phyloP scores from a whole-genome alignment of 805 yeast genomes.

The Candida suzukii region DNA sequence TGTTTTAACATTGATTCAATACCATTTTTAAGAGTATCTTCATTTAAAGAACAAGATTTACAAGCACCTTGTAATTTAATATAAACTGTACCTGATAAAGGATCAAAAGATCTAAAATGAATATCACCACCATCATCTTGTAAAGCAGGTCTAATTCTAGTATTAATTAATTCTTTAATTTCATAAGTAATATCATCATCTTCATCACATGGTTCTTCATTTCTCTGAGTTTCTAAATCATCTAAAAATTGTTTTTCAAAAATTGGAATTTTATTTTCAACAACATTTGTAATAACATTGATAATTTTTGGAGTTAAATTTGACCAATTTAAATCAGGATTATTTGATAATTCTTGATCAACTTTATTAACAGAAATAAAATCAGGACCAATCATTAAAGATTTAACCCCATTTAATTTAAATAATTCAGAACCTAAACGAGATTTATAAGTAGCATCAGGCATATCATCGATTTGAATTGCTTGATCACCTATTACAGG shows the following conservation, averaged over 20 bases:
- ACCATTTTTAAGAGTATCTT: conserved; percentile 61
- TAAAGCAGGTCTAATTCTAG: conserved; percentile 66
- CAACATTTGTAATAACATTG: conserved; percentile 15
- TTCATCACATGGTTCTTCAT: conserved; percentile 37
- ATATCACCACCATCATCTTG: conserved; percentile 76
- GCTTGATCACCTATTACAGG: conserved; percentile 29
- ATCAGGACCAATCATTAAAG: conserved; percentile 68
- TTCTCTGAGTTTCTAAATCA: conserved; percentile 12
- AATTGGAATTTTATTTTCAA: conserved; percentile 21
- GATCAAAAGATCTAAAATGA: conserved; percentile 55
- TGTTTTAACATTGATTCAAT: conserved; percentile 66
- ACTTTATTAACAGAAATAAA: conserved; percentile 65
- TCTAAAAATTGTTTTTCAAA: conserved; percentile 14
- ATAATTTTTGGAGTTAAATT: conserved; percentile 19
- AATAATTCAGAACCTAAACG: conserved; percentile 59
- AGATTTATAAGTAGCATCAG: conserved; percentile 51
- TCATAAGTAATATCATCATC: conserved; percentile 62
- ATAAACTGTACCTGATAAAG: conserved; percentile 48
- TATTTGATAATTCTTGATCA: conserved; percentile 22
- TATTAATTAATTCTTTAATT: conserved; percentile 63
- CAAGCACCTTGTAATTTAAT: conserved; percentile 64
- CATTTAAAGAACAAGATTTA: conserved; percentile 62
- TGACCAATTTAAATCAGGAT: conserved; percentile 27
- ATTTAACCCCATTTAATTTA: conserved; percentile 56
- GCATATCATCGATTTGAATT: conserved; percentile 43